These are phyloP conservation scores for Euphorbia corollata DNA, from an alignment of 441 rosid species.

Conservation along the genomic window DNA sequence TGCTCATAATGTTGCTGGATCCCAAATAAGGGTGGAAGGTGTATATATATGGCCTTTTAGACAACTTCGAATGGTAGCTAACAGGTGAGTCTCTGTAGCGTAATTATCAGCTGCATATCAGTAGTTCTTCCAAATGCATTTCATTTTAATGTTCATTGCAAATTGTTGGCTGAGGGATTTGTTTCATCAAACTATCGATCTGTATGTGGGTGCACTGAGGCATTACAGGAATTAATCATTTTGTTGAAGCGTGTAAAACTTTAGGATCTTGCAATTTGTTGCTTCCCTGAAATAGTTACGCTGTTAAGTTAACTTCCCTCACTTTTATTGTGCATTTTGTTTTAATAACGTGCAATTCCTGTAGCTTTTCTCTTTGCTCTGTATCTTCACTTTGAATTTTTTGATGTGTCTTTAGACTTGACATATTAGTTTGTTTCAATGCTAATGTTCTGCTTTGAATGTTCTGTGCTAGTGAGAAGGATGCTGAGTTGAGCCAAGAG, in stretches of 20 bases:
- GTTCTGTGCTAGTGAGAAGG: conserved; percentile 59
- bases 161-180: neutral
- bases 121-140: neutral
- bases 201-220: too few relatives aligned
- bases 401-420: conserved; percentile 14
- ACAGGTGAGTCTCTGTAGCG: conserved; percentile 47
- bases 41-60: conserved; percentile 98
- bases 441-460: conserved; percentile 21
- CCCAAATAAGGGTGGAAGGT: conserved; percentile 93
- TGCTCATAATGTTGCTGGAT: conserved; percentile 81
- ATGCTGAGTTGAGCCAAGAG: conserved; percentile 60
- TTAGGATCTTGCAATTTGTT: neutral
- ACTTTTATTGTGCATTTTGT: neutral
- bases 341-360: neutral
- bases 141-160: neutral
- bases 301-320: neutral
- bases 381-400: neutral
- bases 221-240: neutral
- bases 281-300: neutral
- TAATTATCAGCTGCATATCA: conserved; percentile 6
- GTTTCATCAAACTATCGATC: neutral
- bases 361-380: conserved; percentile 8
- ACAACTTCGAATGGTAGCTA: conserved; percentile 93
- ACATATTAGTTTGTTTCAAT: conserved; percentile 13
- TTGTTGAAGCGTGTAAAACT: neutral